These are phyloP conservation scores for Ogataea trehalophila DNA, from an alignment of 805 yeast species.

Conservation along the genomic window DNA sequence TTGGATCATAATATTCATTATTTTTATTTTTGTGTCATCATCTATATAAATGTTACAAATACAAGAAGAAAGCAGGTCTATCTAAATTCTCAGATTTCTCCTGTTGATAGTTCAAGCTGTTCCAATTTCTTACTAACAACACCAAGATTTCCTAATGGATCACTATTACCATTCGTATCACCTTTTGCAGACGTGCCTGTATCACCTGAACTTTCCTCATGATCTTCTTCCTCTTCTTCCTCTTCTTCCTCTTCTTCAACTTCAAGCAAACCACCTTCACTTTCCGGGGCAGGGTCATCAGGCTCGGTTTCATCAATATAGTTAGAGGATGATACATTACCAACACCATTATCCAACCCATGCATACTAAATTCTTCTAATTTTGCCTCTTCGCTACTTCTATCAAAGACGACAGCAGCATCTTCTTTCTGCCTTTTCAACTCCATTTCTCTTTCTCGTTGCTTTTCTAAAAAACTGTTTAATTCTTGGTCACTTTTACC, in stretches of 20 bases:
- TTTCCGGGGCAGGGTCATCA: neutral
- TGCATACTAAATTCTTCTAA: neutral
- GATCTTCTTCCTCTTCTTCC: constrained; percentile 2
- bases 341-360: neutral
- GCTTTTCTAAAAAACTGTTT: constrained; percentile 32
- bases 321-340: neutral
- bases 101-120: constrained; percentile 2
- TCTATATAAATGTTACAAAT: neutral
- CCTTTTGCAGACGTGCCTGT: too few relatives aligned
- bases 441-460: neutral
- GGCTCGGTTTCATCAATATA: constrained; percentile 1
- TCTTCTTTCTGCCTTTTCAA: neutral
- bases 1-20: too few relatives aligned
- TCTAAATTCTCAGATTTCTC: neutral
- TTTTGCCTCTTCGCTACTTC: neutral
- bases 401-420: neutral
- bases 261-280: too few relatives aligned
- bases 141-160: constrained; percentile 1
- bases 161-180: neutral
- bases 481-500: constrained; percentile 71
- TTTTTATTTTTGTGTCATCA: too few relatives aligned
- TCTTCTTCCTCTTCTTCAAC: neutral
- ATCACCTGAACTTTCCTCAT: neutral
- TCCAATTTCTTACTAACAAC: constrained; percentile 2
- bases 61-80: neutral